Evolutionary conservation across 805 yeast genomes (phyloP).

Genomic region (Tetrapisispora nanseiensis): DNA sequence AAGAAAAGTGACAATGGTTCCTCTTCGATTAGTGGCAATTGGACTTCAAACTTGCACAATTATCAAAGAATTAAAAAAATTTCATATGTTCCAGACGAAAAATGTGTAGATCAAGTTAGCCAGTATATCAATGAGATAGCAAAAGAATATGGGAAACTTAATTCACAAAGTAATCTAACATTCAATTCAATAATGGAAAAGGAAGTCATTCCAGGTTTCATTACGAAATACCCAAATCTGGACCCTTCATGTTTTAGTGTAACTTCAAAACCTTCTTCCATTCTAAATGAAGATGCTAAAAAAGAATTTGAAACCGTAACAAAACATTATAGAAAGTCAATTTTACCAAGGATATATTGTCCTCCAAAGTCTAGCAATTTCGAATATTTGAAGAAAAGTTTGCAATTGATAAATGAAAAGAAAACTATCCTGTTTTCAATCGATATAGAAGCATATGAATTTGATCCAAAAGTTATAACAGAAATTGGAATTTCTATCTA

Average conservation of each 20-base stretch:
- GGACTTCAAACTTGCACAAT: slow-evolving; percentile 15
- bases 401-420: slow-evolving; percentile 13
- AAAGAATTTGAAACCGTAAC: slow-evolving; percentile 8
- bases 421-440: slow-evolving; percentile 33
- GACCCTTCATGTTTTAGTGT: background rate
- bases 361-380: slow-evolving; percentile 14
- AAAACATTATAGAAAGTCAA: slow-evolving; percentile 12
- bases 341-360: slow-evolving; percentile 17
- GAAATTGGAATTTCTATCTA: slow-evolving; percentile 49
- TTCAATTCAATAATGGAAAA: slow-evolving; percentile 6
- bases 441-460: slow-evolving; percentile 51
- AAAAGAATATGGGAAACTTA: slow-evolving; percentile 2
- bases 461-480: slow-evolving; percentile 34
- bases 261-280: background rate
- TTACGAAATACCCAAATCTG: background rate
- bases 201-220: background rate
- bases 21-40: slow-evolving; percentile 2
- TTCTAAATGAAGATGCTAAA: background rate
- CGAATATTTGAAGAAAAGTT: slow-evolving; percentile 13
- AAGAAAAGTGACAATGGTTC: background rate
- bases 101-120: slow-evolving; percentile 4
- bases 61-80: slow-evolving; percentile 11
- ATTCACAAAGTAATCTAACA: slow-evolving; percentile 4
- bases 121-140: slow-evolving; percentile 5
- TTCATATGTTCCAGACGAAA: slow-evolving; percentile 1